Percentiles rank a stretch among this genome's conserved stretches.
Evolutionary conservation across 352 stramenopile species (phyloP).

Genomic region (Bremia lactucae): DNA sequence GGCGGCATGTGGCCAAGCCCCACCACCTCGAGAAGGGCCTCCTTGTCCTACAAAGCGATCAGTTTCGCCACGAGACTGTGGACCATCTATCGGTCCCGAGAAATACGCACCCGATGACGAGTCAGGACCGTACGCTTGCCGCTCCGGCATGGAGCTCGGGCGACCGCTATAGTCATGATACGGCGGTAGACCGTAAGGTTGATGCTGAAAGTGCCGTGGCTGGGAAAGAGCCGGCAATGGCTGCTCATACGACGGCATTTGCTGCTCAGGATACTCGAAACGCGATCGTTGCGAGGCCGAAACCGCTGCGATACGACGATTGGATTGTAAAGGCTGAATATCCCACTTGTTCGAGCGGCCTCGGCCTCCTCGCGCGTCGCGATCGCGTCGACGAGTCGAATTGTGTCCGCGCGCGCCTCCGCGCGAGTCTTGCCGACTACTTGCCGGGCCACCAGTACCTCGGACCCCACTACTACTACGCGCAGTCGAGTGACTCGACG

Average conservation of each 20-base stretch:
- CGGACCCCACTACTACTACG: constrained; percentile 21
- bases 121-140: constrained; percentile 14
- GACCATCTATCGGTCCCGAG: constrained; percentile 14
- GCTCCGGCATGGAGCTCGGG: constrained; percentile 16
- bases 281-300: constrained; percentile 15
- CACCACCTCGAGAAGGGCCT: constrained; percentile 24
- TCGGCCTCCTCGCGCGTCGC: constrained; percentile 20
- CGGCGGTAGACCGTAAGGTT: constrained; percentile 13
- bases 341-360: constrained; percentile 29
- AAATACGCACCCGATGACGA: constrained; percentile 19
- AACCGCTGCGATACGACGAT: constrained; percentile 10
- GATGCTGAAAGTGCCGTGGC: constrained; percentile 19
- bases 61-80: constrained; percentile 12
- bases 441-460: constrained; percentile 9
- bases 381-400: constrained; percentile 20
- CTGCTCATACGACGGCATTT: constrained; percentile 26
- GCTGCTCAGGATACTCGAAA: constrained; percentile 28
- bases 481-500: constrained; percentile 28
- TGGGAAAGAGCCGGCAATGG: constrained; percentile 18
- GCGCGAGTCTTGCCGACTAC: constrained; percentile 15
- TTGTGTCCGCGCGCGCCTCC: constrained; percentile 18
- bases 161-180: constrained; percentile 21
- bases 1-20: constrained; percentile 13
- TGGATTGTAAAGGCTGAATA: constrained; percentile 19
- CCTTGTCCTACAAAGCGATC: constrained; percentile 31